Percentiles rank a stretch among this genome's conserved stretches.
Conservation (phyloP, 2,329 filamentous ascomycete genomes). For the Colletotrichum cereale region DNA sequence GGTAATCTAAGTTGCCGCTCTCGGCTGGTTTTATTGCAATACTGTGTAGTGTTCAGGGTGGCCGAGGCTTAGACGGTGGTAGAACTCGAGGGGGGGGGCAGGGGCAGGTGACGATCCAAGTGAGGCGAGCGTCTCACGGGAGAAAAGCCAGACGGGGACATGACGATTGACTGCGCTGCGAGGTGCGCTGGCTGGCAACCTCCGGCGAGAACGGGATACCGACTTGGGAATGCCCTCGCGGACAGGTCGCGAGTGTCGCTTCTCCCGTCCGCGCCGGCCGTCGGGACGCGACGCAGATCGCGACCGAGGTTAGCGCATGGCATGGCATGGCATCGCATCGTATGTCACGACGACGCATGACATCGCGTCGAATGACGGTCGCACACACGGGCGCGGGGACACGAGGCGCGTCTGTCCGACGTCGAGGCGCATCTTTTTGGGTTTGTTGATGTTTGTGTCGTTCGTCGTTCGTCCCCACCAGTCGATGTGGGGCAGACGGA, state of each 20-base stretch:
- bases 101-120: conserved; percentile 2
- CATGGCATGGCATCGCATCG: conserved; percentile 28
- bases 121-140: conserved; percentile 22
- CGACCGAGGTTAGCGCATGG: background rate
- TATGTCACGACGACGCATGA: conserved; percentile 37
- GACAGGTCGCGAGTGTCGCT: conserved; percentile 20
- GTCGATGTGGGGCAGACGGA: background rate
- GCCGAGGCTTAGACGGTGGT: background rate
- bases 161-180: conserved; percentile 8
- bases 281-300: conserved; percentile 6
- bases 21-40: conserved; percentile 14
- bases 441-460: conserved; percentile 35
- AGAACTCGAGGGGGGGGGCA: background rate
- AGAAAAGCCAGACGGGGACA: background rate
- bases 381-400: background rate
- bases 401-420: conserved; percentile 2
- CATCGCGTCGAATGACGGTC: conserved; percentile 33
- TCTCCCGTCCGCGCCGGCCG: background rate
- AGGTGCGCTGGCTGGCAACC: conserved; percentile 32
- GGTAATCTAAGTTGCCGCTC: conserved; percentile 35
- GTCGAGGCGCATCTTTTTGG: background rate
- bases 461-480: conserved; percentile 27
- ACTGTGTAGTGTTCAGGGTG: background rate
- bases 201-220: background rate
- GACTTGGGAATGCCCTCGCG: conserved; percentile 42